Evolutionary conservation across 2,329 filamentous ascomycete genomes (phyloP).

Genomic region (Sarocladium strictum): DNA sequence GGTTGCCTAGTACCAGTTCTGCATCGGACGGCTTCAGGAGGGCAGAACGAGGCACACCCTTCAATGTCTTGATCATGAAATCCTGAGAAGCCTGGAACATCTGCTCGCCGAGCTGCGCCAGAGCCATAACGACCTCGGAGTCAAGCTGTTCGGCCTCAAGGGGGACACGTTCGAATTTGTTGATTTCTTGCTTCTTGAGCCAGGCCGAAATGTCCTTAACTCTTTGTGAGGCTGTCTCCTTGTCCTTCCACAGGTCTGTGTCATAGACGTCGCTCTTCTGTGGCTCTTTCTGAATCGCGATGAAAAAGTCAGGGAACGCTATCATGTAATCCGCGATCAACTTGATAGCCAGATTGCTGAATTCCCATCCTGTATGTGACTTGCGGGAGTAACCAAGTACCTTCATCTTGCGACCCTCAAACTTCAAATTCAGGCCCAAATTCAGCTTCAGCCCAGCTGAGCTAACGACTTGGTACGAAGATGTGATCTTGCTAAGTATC

Average conservation of each 20-base stretch:
- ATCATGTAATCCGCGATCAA: conserved; percentile 86
- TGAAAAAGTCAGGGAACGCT: conserved; percentile 92
- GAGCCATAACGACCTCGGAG: conserved; percentile 75
- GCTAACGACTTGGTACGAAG: conserved; percentile 76
- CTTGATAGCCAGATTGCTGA: conserved; percentile 75
- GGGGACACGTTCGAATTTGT: conserved; percentile 91
- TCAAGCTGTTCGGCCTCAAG: conserved; percentile 95
- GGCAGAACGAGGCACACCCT: conserved; percentile 77
- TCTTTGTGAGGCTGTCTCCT: conserved; percentile 64
- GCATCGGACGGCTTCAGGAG: conserved; percentile 91
- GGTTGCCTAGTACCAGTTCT: conserved; percentile 84
- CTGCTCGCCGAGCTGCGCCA: conserved; percentile 70
- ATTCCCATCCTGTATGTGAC: conserved; percentile 86
- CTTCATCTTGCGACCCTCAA: conserved; percentile 91
- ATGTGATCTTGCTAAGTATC: conserved; percentile 91
- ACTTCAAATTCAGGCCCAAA: conserved; percentile 91
- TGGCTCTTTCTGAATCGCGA: conserved; percentile 77
- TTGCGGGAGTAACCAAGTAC: conserved; percentile 93
- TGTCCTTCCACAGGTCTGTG: conserved; percentile 76
- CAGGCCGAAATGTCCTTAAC: conserved; percentile 92
- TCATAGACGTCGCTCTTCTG: conserved; percentile 79
- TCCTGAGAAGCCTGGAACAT: conserved; percentile 45
- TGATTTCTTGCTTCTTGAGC: conserved; percentile 87
- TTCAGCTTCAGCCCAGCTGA: conserved; percentile 81
- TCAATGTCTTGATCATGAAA: conserved; percentile 62